phyloP scores from a whole-genome alignment of 2,329 filamentous ascomycete species.

The Teratosphaeria destructans region DNA sequence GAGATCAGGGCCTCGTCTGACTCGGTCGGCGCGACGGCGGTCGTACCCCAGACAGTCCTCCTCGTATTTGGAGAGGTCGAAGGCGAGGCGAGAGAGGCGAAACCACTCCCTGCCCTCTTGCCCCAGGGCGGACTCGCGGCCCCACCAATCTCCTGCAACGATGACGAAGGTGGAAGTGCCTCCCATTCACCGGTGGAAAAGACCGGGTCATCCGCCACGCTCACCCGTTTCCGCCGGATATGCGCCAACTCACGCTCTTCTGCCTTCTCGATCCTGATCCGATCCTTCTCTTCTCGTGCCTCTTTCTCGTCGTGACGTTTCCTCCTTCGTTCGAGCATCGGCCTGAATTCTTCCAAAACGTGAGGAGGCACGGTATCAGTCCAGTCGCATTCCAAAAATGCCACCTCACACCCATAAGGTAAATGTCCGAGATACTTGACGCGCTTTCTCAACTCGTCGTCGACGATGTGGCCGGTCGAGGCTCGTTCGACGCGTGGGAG shows the following conservation, averaged over 20 bases:
- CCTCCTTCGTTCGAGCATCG: slow-evolving; percentile 65
- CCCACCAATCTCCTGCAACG: slow-evolving; percentile 12
- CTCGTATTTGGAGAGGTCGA: slow-evolving; percentile 69
- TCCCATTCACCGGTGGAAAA: slow-evolving; percentile 8
- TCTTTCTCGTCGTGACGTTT: slow-evolving; percentile 76
- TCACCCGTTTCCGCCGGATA: slow-evolving; percentile 51
- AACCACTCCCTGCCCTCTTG: slow-evolving; percentile 34
- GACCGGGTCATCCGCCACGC: slow-evolving; percentile 35
- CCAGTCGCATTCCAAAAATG: slow-evolving; percentile 90
- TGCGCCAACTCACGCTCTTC: slow-evolving; percentile 61
- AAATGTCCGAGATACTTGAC: slow-evolving; percentile 82
- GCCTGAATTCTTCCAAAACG: slow-evolving; percentile 63
- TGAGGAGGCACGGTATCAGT: slow-evolving; percentile 72
- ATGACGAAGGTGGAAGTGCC: neutral
- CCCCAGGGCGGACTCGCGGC: neutral
- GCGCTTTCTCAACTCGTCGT: slow-evolving; percentile 71
- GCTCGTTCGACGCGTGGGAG: slow-evolving; percentile 82
- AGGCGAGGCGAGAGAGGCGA: slow-evolving; percentile 61
- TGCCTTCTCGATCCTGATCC: slow-evolving; percentile 68
- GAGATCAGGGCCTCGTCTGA: slow-evolving; percentile 36
- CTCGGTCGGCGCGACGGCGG: slow-evolving; percentile 49
- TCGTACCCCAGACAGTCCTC: slow-evolving; percentile 89
- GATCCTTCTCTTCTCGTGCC: slow-evolving; percentile 73
- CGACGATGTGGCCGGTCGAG: slow-evolving; percentile 75
- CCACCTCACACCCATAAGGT: slow-evolving; percentile 82